Evolutionary conservation across 768 basidiomycete species (phyloP), one percentile per base, ranked within the genome.

Genomic region (Psilocybe cubensis): DNA sequence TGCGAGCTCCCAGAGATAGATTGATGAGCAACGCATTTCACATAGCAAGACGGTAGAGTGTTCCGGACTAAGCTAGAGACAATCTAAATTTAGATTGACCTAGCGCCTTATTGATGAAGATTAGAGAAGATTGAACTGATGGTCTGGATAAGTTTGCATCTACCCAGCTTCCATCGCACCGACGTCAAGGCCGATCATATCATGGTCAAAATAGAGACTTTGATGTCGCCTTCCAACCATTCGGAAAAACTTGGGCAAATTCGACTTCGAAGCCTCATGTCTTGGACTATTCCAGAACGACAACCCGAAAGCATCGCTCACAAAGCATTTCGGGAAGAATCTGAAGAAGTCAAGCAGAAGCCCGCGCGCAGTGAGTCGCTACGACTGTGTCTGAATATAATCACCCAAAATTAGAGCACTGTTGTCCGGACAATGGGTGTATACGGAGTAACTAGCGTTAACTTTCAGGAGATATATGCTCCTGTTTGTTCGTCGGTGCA

Each of bases 121-220:
- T 29, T 23, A 21, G 44, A 42, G 46, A 52, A 55, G 60, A 61
- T 64, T 46, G 48, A 40, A 17, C 23, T 52, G 63, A 59, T 64
- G 50, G 56, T 64, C 57, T 50, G 24, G 29, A 53, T 61, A 50
- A 21, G 57, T 35, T 3, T 31, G 25, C 23, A 44, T 52, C n/a
- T 55, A 57, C 54, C 58, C 42, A 52, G 40, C 52, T 18, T 62
- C 38, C 35, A 56, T 49, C 24, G 43, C 54, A 46, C 52, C 50
- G 52, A 54, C 20, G 58, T 45, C 56, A 53, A 29, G 46, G 27
- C 42, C 4, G 18, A 23, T 10, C 14, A 11, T 11, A 44, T n/a
- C 35, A 38, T 1, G 35, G 35, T n/a, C 14, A 38, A 17, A 38
- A 38, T 38, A 38, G 35, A 11, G 35, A 17, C 35, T 38, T n/a